Evolutionary conservation across 164 flowering plant species (phyloP).

Genomic region (Magnolia changhungtana): DNA sequence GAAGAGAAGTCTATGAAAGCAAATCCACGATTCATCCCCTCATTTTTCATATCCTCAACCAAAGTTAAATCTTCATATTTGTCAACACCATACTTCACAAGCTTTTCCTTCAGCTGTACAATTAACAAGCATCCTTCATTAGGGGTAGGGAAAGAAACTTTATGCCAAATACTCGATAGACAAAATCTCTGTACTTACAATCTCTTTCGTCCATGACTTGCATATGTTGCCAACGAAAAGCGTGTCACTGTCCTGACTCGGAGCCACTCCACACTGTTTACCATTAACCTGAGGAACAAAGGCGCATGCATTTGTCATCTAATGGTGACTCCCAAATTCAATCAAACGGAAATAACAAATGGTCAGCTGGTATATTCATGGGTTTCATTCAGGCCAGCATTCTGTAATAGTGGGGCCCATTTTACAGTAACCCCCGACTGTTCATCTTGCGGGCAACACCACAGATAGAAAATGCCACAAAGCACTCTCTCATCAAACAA

Average conservation of each 20-base stretch:
- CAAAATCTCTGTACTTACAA: slow-evolving; percentile 48
- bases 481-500: no score
- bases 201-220: slow-evolving; percentile 93
- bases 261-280: slow-evolving; percentile 88
- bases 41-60: slow-evolving; percentile 71
- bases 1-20: slow-evolving; percentile 86
- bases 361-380: not conserved
- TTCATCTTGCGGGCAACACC: no score
- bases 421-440: no score
- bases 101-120: slow-evolving; percentile 70
- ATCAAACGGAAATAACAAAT: not conserved
- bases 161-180: not conserved
- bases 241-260: slow-evolving; percentile 94
- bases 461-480: no score
- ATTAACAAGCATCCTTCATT: not conserved
- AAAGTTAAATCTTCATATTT: slow-evolving; percentile 74
- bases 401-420: no score
- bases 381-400: no score
- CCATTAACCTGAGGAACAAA: slow-evolving; percentile 59
- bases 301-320: not conserved
- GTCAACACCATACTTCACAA: slow-evolving; percentile 71
- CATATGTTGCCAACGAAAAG: slow-evolving; percentile 87
- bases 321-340: not conserved
- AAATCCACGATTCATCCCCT: slow-evolving; percentile 89
- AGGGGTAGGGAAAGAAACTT: not conserved